Evolutionary conservation across 2,329 filamentous ascomycete species (phyloP).

Genomic region (Penicillium freii): DNA sequence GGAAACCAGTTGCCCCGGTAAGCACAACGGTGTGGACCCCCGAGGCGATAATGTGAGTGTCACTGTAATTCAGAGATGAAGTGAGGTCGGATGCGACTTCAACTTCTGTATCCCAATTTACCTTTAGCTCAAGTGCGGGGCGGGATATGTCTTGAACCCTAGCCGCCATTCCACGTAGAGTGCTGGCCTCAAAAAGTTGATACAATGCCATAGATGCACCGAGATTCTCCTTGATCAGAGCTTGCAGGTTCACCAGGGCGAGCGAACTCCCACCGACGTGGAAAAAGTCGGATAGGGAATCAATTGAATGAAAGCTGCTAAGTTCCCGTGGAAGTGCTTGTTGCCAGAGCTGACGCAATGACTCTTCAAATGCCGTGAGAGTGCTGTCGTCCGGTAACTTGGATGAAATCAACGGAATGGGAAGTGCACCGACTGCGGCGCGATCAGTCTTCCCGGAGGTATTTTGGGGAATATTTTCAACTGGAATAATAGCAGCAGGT

Average conservation of each 20-base stretch:
- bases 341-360: constrained; percentile 18
- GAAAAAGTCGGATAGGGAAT: constrained; percentile 21
- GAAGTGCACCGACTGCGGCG: constrained; percentile 3
- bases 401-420: constrained; percentile 4
- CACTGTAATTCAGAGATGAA: background rate
- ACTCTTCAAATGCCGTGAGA: constrained; percentile 9
- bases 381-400: background rate
- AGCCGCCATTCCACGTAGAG: constrained; percentile 16
- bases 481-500: constrained; percentile 30
- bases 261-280: constrained; percentile 22
- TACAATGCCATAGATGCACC: constrained; percentile 13
- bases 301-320: constrained; percentile 8
- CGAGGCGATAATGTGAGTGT: background rate
- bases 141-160: constrained; percentile 6
- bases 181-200: constrained; percentile 21
- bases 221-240: constrained; percentile 12
- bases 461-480: constrained; percentile 30
- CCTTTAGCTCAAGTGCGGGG: background rate
- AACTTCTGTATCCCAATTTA: constrained; percentile 20
- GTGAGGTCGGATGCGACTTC: background rate
- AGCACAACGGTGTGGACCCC: constrained; percentile 11
- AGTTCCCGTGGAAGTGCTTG: constrained; percentile 16
- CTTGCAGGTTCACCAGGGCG: constrained; percentile 15
- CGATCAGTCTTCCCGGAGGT: constrained; percentile 33
- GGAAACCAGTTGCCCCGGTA: constrained; percentile 22